Percentiles rank a stretch among this genome's conserved stretches.
These are phyloP conservation scores for Ophiocordyceps polyrhachis-furcata DNA, from an alignment of 2,329 filamentous ascomycete species.

Conservation along the genomic window DNA sequence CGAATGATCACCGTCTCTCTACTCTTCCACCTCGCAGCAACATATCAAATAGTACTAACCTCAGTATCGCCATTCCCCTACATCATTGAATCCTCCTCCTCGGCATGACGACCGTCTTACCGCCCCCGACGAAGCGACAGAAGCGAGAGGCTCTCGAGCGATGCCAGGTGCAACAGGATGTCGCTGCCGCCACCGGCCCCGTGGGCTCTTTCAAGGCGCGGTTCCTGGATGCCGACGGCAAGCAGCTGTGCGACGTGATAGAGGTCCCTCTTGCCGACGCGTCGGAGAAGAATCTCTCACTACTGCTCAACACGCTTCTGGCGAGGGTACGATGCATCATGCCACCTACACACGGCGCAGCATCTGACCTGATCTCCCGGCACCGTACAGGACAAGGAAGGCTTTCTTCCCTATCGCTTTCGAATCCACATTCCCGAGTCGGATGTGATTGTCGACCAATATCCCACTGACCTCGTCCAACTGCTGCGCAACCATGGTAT, in stretches of 20 bases:
- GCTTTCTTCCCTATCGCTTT: constrained; percentile 43
- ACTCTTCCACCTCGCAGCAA: too few relatives aligned
- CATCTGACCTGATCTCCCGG: neutral
- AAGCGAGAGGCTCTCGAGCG: constrained; percentile 56
- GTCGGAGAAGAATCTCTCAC: constrained; percentile 72
- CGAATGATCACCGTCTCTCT: too few relatives aligned
- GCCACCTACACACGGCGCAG: neutral
- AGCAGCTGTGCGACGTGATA: constrained; percentile 51
- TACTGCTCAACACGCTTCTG: constrained; percentile 69
- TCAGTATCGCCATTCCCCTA: neutral
- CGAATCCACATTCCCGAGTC: constrained; percentile 37
- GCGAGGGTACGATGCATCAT: constrained; percentile 35
- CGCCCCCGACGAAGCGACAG: constrained; percentile 79
- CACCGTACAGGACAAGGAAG: constrained; percentile 27
- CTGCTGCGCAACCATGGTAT: constrained; percentile 37
- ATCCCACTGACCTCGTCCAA: constrained; percentile 33
- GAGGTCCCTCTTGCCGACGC: constrained; percentile 70
- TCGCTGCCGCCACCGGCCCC: constrained; percentile 46
- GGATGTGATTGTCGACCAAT: constrained; percentile 34
- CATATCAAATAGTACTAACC: constrained; percentile 6
- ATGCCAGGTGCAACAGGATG: constrained; percentile 56
- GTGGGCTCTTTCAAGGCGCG: constrained; percentile 67
- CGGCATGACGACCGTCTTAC: constrained; percentile 59
- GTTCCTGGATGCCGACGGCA: constrained; percentile 64
- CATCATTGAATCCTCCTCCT: neutral